Evolutionary conservation across 2,329 filamentous ascomycete species (phyloP), one percentile per base, ranked within the genome.

Genomic region (Apiospora aurea): DNA sequence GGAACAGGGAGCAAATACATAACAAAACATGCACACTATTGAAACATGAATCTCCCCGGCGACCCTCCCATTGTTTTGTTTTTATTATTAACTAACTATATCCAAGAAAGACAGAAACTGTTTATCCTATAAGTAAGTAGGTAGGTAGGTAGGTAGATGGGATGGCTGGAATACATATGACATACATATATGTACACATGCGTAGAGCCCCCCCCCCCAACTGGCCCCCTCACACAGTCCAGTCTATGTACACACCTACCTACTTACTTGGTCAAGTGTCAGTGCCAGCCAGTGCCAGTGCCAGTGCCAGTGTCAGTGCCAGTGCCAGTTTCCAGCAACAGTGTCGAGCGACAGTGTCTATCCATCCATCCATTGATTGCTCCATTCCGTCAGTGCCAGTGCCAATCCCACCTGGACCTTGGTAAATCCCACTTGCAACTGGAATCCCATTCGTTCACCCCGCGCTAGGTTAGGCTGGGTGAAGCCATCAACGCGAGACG

Each of bases 401-500:
- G n/a, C 49, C n/a, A 51, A 51, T 51, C 49, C 49, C 49, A 51
- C n/a, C 49, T 26, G 34, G 34, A 38, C 34, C 34, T 38, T 38
- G 6, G 10, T n/a, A 4, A 51, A 51, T 51, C 47, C 47, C 47
- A 34, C 51, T 14, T 57, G 18, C 26, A 57, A 57, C 51, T 34
- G 51, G 51, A 57, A 18, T 57, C 51, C 51, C 51, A 34, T 57
- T 14, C 21, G 21, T 49, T 34, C 51, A 57, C 51, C 51, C 51
- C 51, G 51, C 26, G 51, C 51, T 57, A 57, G 51, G 51, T 26
- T 57, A 57, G 51, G 26, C 51, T 57, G 26, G 26, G 51, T 57
- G 51, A 57, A 57, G 51, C 51, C 34, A 61, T 61, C 53, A 61
- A 61, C 53, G 53, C 53, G 53, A 38, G 53, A 61, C 53, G 29